These are phyloP conservation scores for Hypericum androsaemum DNA, from an alignment of 345 rosid genomes.

Conservation along the genomic window DNA sequence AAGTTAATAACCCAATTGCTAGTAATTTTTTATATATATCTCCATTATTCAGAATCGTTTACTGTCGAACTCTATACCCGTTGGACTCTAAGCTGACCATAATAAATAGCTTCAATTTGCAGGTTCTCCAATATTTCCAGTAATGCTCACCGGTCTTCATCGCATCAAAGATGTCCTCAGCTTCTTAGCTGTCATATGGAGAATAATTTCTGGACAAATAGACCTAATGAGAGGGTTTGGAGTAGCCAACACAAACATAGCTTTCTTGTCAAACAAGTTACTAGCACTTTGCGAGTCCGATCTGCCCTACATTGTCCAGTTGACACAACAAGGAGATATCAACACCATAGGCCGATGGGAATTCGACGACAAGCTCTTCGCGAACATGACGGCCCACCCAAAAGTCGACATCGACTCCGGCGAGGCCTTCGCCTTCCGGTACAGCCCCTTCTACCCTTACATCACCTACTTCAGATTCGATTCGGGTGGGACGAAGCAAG, in stretches of 20 bases:
- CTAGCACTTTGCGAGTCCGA: constrained; percentile 17
- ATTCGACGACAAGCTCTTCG: constrained; percentile 5
- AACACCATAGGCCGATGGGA: constrained; percentile 16
- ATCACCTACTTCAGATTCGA: constrained; percentile 12
- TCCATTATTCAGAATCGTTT: too few species aligned
- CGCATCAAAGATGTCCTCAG: not conserved
- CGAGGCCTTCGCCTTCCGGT: constrained; percentile 17
- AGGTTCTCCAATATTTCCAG: constrained; percentile 13
- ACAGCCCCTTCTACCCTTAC: constrained; percentile 3
- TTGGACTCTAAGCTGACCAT: too few species aligned
- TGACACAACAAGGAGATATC: constrained; percentile 13
- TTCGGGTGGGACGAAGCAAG: constrained; percentile 11
- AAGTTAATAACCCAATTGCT: too few species aligned
- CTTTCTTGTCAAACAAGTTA: constrained; percentile 7
- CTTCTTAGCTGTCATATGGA: not conserved
- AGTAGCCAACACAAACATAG: constrained; percentile 15
- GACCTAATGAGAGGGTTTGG: constrained; percentile 13
- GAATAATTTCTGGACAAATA: constrained; percentile 9
- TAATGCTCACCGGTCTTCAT: constrained; percentile 9
- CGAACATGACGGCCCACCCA: constrained; percentile 23
- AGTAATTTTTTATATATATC: too few species aligned
- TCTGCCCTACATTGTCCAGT: constrained; percentile 9
- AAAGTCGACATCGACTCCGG: constrained; percentile 11
- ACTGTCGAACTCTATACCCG: too few species aligned
- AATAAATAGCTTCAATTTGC: too few species aligned